phyloP scores from a whole-genome alignment of 164 flowering plant genomes.

The Kingdonia uniflora region DNA sequence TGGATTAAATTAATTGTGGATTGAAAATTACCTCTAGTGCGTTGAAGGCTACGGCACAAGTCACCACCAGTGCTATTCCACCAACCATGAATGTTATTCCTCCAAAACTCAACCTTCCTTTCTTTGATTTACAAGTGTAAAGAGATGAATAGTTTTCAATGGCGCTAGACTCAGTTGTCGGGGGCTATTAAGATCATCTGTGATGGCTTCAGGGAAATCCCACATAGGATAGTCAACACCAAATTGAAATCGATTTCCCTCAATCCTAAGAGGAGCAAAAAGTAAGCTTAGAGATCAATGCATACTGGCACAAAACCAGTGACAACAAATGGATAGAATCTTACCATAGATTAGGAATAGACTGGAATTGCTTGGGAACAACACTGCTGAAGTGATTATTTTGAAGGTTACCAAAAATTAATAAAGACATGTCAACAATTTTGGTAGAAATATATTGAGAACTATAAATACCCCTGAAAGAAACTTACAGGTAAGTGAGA shows the following conservation, averaged over 20 bases:
- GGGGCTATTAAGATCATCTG: conserved; percentile 33
- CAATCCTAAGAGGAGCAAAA: no score
- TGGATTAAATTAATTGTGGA: no score
- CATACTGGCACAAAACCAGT: not conserved
- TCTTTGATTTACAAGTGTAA: no score
- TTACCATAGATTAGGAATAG: conserved; percentile 52
- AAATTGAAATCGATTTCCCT: conserved; percentile 32
- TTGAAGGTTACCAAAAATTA: conserved; percentile 55
- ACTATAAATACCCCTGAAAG: not conserved
- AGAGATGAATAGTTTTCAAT: conserved; percentile 33
- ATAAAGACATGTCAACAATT: no score
- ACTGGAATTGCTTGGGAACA: no score
- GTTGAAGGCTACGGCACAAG: conserved; percentile 32
- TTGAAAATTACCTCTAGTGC: conserved; percentile 26
- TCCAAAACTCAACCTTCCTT: conserved; percentile 32
- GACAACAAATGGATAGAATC: conserved; percentile 1
- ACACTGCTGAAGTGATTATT: conserved; percentile 69
- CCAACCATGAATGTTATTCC: conserved; percentile 35
- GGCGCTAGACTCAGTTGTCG: conserved; percentile 54
- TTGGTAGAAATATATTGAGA: not conserved
- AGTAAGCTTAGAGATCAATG: no score
- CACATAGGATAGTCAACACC: conserved; percentile 45
- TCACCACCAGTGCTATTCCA: no score
- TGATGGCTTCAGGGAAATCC: conserved; percentile 34
- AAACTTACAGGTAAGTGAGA: conserved; percentile 36